Evolutionary conservation across 164 flowering plant genomes (phyloP), one percentile per base, ranked within the genome.

Genomic region (Paratinospora sagittata): DNA sequence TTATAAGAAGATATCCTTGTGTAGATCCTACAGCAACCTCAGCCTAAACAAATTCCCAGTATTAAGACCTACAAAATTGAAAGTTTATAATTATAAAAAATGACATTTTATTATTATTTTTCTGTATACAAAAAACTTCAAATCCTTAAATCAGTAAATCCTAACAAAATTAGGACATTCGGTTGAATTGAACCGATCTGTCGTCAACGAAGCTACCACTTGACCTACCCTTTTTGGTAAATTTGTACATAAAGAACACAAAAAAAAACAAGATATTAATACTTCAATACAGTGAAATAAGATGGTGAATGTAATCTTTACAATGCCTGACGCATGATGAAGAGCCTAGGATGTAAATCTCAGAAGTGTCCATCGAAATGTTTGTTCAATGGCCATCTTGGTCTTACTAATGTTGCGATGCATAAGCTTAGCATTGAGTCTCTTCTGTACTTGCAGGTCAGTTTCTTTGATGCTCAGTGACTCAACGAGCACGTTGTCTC

Each of bases 351-450:
- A 66, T 65, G 57, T 63, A 17, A 0, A 72, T 30, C 27, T 27
- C 23, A 27, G 43, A 24, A 3, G 23, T 41, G 26, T 39, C 23
- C 65, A 61, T n/a, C 23, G 26, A 17, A 11, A 71, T 63, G 67
- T 19, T 43, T 0, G 73, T 63, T 0, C 73, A 8, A 70, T 70
- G n/a, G n/a, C n/a, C n/a, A n/a, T n/a, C n/a, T n/a, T n/a, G n/a
- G n/a, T n/a, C n/a, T n/a, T n/a, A n/a, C n/a, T n/a, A n/a, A n/a
- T n/a, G n/a, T n/a, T n/a, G n/a, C n/a, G n/a, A 27, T 27, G 45
- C 43, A 27, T 16, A 19, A 23, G 41, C 17, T 67, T 43, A 30
- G 36, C 26, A 1, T 26, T 27, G 8, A 3, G 21, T 23, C 14
- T n/a, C n/a, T 12, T 16, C 26, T 66, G 16, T 13, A 13, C 1